Conservation (phyloP, 805 yeast genomes). For the Wickerhamiella azymoides region DNA sequence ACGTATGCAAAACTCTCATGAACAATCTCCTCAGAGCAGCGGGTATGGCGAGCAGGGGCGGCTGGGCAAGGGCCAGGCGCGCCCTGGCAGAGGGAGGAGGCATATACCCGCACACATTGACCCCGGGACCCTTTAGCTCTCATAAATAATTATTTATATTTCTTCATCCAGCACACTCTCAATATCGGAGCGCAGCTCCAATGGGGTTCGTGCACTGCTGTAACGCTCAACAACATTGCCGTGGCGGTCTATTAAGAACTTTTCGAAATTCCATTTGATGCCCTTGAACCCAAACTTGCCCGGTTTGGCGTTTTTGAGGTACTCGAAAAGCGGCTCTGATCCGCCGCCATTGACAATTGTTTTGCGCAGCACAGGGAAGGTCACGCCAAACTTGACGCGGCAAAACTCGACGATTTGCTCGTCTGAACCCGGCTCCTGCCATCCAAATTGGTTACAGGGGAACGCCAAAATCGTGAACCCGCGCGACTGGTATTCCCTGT, state of each 20-base stretch:
- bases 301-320: constrained; percentile 49
- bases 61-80: no score
- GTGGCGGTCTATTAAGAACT: constrained; percentile 43
- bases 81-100: no score
- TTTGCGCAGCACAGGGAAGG: constrained; percentile 79
- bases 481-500: constrained; percentile 45
- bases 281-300: constrained; percentile 56
- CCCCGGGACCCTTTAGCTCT: no score
- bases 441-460: constrained; percentile 86
- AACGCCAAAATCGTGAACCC: constrained; percentile 66
- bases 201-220: constrained; percentile 57
- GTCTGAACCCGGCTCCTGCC: constrained; percentile 57
- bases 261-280: constrained; percentile 70
- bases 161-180: constrained; percentile 36
- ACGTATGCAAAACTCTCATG: no score
- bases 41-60: no score
- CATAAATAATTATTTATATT: no score
- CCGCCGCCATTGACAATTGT: constrained; percentile 76
- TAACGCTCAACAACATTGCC: constrained; percentile 50
- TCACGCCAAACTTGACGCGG: constrained; percentile 69
- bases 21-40: no score
- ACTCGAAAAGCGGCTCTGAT: constrained; percentile 68
- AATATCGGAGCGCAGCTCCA: constrained; percentile 41
- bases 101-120: no score
- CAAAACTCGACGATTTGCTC: constrained; percentile 65